Evolutionary conservation across 176 grass and related monocot species (phyloP), one percentile per base, ranked within the genome.

Genomic region (Rhynchospora breviuscula): DNA sequence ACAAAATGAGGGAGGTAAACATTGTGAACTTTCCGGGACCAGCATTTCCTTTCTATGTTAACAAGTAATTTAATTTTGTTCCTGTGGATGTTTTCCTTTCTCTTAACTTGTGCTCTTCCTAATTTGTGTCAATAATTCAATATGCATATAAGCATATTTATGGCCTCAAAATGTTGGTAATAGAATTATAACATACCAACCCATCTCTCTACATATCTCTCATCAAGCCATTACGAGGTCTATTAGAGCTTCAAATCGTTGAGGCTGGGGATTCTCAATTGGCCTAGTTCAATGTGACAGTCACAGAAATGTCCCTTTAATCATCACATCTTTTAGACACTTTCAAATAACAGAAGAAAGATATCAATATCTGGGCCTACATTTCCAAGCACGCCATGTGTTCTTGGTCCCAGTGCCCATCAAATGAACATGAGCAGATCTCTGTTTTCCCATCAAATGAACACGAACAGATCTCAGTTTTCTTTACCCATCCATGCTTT

Each of bases 391-490:
- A 87, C 2, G 68, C n/a, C 79, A 87, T 82, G 78, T 74, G 79
- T 82, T 17, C 9, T 40, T 26, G 79, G 40, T 40, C 85, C 85
- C 66, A 59, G 26, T 59, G 29, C 48, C 62, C 40, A 81, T 73
- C 77, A 63, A 86, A 70, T 70, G 46, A 86, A 25, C 77, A 86
- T 79, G 63, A 86, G 45, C 31, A 19, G 45, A 67, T 82, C 59
- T 82, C 57, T 67, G 15, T 23, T 82, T 43, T 63, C 48, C 62
- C 40, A 81, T 73, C 77, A 63, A 86, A 70, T 70, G 60, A 86
- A 25, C 77, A 81, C 67, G 63, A 86, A 22, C 31, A 52, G 45
- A 67, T 82, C 59, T 82, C 57, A 82, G 14, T 14, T 82, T 43
- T 63, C 26, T 62, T 18, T 45, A 49, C 62, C 46, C n/a, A 48